Conservation (phyloP, 768 basidiomycete species). For the Neoboletus brunneissimus region DNA sequence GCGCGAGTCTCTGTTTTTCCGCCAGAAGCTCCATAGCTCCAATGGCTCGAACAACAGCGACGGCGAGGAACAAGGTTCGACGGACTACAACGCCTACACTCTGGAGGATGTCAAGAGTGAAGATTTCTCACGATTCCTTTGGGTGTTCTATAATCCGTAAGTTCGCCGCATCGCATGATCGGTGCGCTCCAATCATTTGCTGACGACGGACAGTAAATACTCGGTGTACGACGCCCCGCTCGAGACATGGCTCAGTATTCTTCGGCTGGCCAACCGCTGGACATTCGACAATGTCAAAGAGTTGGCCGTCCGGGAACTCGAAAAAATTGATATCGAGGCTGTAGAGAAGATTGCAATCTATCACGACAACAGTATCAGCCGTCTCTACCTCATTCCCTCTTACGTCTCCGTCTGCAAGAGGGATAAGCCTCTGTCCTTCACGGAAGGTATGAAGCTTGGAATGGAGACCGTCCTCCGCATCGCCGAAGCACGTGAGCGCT, state of each 20-base stretch:
- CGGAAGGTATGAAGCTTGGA: slow-evolving; percentile 44
- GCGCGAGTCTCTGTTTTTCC: slow-evolving; percentile 55
- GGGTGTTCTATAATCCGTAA: slow-evolving; percentile 64
- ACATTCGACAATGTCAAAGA: slow-evolving; percentile 39
- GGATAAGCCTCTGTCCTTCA: slow-evolving; percentile 34
- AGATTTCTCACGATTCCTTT: slow-evolving; percentile 55
- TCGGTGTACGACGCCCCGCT: slow-evolving; percentile 39
- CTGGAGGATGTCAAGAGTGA: slow-evolving; percentile 43
- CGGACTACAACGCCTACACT: slow-evolving; percentile 42
- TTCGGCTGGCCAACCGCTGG: slow-evolving; percentile 40
- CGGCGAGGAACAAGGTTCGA: slow-evolving; percentile 35
- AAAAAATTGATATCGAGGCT: slow-evolving; percentile 34
- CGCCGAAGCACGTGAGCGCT: slow-evolving; percentile 39
- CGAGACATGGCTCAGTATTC: slow-evolving; percentile 42
- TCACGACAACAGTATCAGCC: slow-evolving; percentile 34
- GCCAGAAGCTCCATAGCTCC: slow-evolving; percentile 32
- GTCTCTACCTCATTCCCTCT: slow-evolving; percentile 35
- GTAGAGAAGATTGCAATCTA: slow-evolving; percentile 41
- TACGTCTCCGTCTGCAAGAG: slow-evolving; percentile 37
- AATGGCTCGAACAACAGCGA: slow-evolving; percentile 27
- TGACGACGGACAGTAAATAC: slow-evolving; percentile 29
- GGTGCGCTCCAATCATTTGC: neutral
- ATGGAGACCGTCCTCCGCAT: slow-evolving; percentile 37
- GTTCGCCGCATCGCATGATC: slow-evolving; percentile 17
- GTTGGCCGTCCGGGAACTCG: slow-evolving; percentile 39